Percentiles rank a stretch among this genome's conserved stretches.
phyloP scores from a whole-genome alignment of 495 filamentous ascomycete genomes.

The Halenospora varia region DNA sequence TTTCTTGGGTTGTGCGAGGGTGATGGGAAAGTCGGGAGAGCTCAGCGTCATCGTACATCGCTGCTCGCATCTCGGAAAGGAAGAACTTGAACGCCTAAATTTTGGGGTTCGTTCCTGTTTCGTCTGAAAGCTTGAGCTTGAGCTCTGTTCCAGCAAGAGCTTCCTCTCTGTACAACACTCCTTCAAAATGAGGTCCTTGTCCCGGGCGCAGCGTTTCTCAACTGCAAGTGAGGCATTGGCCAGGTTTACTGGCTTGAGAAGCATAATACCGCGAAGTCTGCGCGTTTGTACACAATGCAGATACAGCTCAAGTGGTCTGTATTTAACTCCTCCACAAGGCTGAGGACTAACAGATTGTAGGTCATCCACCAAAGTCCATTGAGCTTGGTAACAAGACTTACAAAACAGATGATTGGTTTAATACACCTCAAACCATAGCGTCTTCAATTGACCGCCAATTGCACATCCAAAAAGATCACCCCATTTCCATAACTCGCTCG shows the following conservation, averaged over 20 bases:
- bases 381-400: constrained; percentile 62
- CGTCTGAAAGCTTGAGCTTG: not conserved
- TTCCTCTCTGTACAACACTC: not conserved
- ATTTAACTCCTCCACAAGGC: not conserved
- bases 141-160: not conserved
- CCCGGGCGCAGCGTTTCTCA: constrained; percentile 10
- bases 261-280: constrained; percentile 5
- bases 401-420: constrained; percentile 76
- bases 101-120: not conserved
- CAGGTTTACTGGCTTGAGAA: constrained; percentile 15
- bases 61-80: not conserved
- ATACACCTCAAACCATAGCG: constrained; percentile 71
- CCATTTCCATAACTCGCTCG: constrained; percentile 81
- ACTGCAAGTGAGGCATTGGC: constrained; percentile 14
- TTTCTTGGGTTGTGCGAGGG: too few relatives aligned
- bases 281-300: constrained; percentile 18
- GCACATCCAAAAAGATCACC: constrained; percentile 85
- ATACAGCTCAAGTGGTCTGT: constrained; percentile 21
- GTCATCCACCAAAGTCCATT: constrained; percentile 21
- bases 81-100: constrained; percentile 6
- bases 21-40: not conserved
- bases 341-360: constrained; percentile 11
- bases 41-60: not conserved
- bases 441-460: constrained; percentile 67
- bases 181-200: constrained; percentile 11